Percentiles rank a stretch among this genome's conserved stretches.
These are phyloP conservation scores for Calocybe indica DNA, from an alignment of 768 basidiomycete genomes.

Conservation along the genomic window DNA sequence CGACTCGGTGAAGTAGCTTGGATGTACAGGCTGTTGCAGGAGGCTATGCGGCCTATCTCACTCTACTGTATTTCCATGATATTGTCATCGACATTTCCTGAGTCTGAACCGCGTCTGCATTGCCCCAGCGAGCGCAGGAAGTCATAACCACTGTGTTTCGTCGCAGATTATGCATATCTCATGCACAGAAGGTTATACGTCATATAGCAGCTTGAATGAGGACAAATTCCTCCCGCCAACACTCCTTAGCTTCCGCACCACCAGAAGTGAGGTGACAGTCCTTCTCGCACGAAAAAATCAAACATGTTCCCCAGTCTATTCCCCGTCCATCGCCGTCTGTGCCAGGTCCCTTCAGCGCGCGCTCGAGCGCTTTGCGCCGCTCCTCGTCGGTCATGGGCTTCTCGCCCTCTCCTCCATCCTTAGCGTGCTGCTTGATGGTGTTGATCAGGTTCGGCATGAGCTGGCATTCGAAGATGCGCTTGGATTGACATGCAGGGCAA, in stretches of 20 bases:
- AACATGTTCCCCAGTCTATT: slow-evolving; percentile 94
- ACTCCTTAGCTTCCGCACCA: slow-evolving; percentile 32
- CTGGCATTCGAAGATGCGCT: slow-evolving; percentile 86
- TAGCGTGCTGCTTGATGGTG: slow-evolving; percentile 31
- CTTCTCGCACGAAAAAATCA: slow-evolving; percentile 81
- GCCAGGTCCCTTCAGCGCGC: slow-evolving; percentile 41
- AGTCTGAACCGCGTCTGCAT: no score
- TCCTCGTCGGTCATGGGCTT: slow-evolving; percentile 57
- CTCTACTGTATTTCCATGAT: no score
- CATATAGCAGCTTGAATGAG: slow-evolving; percentile 72
- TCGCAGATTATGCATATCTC: no score
- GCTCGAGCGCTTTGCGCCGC: slow-evolving; percentile 55
- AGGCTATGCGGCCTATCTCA: no score
- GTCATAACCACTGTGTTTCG: no score
- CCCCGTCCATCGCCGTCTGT: slow-evolving; percentile 40
- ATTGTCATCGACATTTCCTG: no score
- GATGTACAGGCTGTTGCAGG: no score
- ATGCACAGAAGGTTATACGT: slow-evolving; percentile 2
- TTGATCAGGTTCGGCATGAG: slow-evolving; percentile 93
- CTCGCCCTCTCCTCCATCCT: slow-evolving; percentile 13
- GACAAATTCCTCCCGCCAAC: slow-evolving; percentile 74
- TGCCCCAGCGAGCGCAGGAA: no score
- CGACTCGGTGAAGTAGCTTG: no score
- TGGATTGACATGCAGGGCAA: slow-evolving; percentile 63
- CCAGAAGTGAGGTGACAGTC: slow-evolving; percentile 55